Percentiles rank a stretch among this genome's conserved stretches.
phyloP scores from a whole-genome alignment of 345 rosid genomes.

The Eucalyptus erythrocorys region DNA sequence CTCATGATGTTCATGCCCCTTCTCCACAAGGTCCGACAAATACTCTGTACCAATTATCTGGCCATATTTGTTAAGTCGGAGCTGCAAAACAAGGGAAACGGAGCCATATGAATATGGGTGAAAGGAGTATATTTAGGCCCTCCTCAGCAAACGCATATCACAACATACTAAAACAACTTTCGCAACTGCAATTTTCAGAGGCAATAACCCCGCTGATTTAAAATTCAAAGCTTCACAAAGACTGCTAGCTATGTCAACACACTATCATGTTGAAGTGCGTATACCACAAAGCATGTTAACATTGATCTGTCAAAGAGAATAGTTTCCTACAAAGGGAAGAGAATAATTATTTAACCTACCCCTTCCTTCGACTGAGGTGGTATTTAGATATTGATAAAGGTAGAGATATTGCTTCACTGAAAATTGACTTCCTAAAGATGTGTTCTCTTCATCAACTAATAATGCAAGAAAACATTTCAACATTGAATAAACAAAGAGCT shows the following conservation, averaged over 20 bases:
- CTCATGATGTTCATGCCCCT: slow-evolving; percentile 53
- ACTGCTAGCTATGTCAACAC: background rate
- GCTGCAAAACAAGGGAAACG: slow-evolving; percentile 36
- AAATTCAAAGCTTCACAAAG: background rate
- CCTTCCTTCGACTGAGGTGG: background rate
- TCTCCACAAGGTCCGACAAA: slow-evolving; percentile 90
- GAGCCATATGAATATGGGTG: background rate
- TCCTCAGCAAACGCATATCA: background rate
- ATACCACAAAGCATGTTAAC: background rate
- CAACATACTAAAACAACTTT: background rate
- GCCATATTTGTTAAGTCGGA: slow-evolving; percentile 74
- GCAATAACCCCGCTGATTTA: background rate
- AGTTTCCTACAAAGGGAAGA: background rate
- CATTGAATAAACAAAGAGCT: background rate
- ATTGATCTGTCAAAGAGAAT: background rate
- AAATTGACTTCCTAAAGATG: background rate
- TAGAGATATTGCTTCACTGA: background rate
- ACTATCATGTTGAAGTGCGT: background rate
- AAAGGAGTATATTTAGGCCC: background rate
- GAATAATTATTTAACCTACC: background rate
- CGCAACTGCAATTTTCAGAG: background rate
- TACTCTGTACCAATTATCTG: slow-evolving; percentile 91
- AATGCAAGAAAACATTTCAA: background rate
- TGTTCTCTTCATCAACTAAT: background rate
- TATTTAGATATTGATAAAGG: background rate